phyloP scores from a whole-genome alignment of 2,329 filamentous ascomycete species.

The Herpotrichia juniperi region DNA sequence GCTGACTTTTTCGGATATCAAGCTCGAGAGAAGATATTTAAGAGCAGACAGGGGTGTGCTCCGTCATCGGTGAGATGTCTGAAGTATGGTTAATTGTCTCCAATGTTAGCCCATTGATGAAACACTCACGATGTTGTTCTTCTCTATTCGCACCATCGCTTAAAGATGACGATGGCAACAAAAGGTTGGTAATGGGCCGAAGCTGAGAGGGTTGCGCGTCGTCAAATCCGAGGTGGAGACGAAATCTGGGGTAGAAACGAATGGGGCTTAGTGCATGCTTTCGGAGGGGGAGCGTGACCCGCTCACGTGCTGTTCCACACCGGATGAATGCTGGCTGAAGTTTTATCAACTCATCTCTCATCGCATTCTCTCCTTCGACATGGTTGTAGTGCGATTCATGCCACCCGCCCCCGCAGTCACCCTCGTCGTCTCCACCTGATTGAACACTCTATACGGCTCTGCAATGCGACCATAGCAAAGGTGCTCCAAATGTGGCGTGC shows the following conservation, averaged over 20 bases:
- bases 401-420: background rate
- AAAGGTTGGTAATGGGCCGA: conserved; percentile 9
- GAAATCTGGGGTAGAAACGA: conserved; percentile 9
- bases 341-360: background rate
- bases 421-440: background rate
- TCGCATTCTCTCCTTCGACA: background rate
- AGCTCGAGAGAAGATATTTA: background rate
- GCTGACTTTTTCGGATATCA: background rate
- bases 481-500: background rate
- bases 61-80: background rate
- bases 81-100: background rate
- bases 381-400: background rate
- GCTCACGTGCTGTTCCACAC: too few relatives aligned
- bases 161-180: background rate
- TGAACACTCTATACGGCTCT: background rate
- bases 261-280: background rate
- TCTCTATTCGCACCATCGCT: background rate
- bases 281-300: too few relatives aligned
- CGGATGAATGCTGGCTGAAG: conserved; percentile 2
- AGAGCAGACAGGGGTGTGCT: background rate
- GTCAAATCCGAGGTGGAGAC: conserved; percentile 7
- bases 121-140: background rate
- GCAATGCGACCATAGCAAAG: background rate
- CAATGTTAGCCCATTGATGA: background rate
- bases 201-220: conserved; percentile 8